phyloP scores from a whole-genome alignment of 768 basidiomycete genomes.

The Trametes gibbosa region DNA sequence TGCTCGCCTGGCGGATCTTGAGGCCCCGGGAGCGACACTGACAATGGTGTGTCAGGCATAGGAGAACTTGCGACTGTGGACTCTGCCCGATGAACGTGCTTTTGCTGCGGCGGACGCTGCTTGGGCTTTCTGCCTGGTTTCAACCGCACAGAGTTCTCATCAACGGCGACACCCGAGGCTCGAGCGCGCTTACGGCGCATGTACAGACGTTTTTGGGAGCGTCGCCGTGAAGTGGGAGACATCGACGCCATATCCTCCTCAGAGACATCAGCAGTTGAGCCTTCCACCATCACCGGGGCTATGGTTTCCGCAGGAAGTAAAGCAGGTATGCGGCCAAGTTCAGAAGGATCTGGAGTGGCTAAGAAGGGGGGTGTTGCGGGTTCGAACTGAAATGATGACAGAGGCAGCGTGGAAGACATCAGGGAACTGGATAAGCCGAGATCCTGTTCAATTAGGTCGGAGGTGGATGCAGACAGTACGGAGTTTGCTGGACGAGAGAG shows the following conservation, averaged over 20 bases:
- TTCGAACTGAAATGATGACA: not conserved
- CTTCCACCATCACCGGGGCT: not conserved
- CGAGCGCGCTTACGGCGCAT: constrained; percentile 72
- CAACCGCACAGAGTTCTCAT: constrained; percentile 32
- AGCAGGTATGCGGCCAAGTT: not conserved
- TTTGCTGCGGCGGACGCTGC: not conserved
- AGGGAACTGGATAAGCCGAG: not conserved
- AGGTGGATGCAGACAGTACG: not conserved
- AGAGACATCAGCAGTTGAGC: constrained; percentile 11
- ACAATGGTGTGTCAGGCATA: not conserved
- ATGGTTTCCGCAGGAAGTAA: not conserved
- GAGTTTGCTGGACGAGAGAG: constrained; percentile 21
- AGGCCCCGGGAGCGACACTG: not conserved
- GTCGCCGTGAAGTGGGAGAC: constrained; percentile 51
- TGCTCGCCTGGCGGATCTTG: not conserved
- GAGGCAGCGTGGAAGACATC: not conserved
- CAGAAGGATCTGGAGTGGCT: not conserved
- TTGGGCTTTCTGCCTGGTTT: constrained; percentile 40
- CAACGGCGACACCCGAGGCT: constrained; percentile 35
- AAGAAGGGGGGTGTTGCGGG: not conserved
- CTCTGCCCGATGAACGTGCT: not conserved
- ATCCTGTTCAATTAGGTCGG: not conserved
- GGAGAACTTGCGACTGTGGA: not conserved
- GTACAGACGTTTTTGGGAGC: constrained; percentile 59
- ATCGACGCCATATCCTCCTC: constrained; percentile 24